Conservation (phyloP, 2,329 filamentous ascomycete genomes). For the Elsinoe arachidis region DNA sequence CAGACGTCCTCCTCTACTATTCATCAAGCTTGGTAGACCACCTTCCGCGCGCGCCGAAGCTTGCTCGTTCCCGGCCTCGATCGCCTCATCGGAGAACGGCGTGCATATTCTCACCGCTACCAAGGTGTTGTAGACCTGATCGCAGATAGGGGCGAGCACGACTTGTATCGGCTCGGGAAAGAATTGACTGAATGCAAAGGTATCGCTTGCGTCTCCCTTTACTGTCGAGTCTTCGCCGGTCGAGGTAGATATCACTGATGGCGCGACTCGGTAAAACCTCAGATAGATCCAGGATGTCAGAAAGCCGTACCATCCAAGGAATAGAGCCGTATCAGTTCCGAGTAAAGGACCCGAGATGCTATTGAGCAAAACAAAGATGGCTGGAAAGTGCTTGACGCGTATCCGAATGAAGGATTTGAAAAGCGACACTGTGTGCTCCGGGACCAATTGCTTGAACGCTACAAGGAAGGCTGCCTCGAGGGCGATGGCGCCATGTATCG, state of each 20-base stretch:
- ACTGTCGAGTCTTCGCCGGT: constrained; percentile 47
- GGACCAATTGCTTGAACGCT: constrained; percentile 93
- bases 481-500: constrained; percentile 80
- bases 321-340: constrained; percentile 65
- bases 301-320: constrained; percentile 74
- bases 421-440: constrained; percentile 91
- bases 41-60: constrained; percentile 57
- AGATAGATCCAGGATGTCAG: constrained; percentile 90
- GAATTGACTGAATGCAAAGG: constrained; percentile 91
- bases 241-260: constrained; percentile 44
- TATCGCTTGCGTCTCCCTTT: constrained; percentile 88
- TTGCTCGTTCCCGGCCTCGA: constrained; percentile 63
- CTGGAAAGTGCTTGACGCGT: constrained; percentile 74
- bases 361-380: constrained; percentile 64
- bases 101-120: constrained; percentile 70
- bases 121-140: constrained; percentile 64
- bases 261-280: constrained; percentile 78
- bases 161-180: constrained; percentile 81
- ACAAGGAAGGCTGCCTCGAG: constrained; percentile 91
- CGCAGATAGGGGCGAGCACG: constrained; percentile 62
- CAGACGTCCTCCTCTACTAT: constrained; percentile 35
- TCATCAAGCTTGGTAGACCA: constrained; percentile 52
- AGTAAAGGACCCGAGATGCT: constrained; percentile 56
- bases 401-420: constrained; percentile 83
- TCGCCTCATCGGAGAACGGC: constrained; percentile 75